Evolutionary conservation across 1,139 yeast species (phyloP), one percentile per base, ranked within the genome.

Genomic region (Candida neerlandica): DNA sequence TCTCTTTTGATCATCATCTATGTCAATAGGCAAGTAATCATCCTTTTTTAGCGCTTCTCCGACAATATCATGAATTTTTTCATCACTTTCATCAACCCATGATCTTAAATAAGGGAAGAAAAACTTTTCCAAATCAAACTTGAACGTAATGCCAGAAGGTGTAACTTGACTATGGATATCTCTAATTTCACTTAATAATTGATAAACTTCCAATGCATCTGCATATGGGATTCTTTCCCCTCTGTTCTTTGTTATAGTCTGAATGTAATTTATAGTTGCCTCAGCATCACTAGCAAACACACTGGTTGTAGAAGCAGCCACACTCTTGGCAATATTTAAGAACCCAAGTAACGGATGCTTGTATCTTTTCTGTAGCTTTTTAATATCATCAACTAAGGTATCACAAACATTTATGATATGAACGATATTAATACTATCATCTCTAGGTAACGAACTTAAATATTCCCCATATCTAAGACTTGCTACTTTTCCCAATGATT

Each of bases 211-310:
- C 32, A 85, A 63, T 14, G 89, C 83, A 58, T 86, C 91, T 3
- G 78, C 79, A 54, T 82, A 80, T 1, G 82, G 70, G 10, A 85
- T 70, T 29, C 68, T 65, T 48, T 73, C 69, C 4, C 69, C 68
- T 40, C 61, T 64, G 14, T 70, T 70, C 32, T 67, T 58, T 6
- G 77, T 64, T 58, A 76, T 70, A 44, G 80, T 66, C 51, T 75
- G 78, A 47, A 85, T 76, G 59, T 84, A 85, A 29, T 73, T 70
- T 38, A 86, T 66, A 67, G 89, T 85, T 35, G 82, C 79, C 51
- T 77, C 73, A 1, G 87, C 76, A 61, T 89, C 96, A 2, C 81
- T 78, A 0, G 84, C 81, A 61, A 86, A 83, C 64, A 86, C 78
- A 2, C 80, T 77, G 9, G 86, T 76, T 16, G 85, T 76, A 5